These are phyloP conservation scores for Seiridium unicorne DNA, from an alignment of 2,329 filamentous ascomycete species.

Conservation along the genomic window DNA sequence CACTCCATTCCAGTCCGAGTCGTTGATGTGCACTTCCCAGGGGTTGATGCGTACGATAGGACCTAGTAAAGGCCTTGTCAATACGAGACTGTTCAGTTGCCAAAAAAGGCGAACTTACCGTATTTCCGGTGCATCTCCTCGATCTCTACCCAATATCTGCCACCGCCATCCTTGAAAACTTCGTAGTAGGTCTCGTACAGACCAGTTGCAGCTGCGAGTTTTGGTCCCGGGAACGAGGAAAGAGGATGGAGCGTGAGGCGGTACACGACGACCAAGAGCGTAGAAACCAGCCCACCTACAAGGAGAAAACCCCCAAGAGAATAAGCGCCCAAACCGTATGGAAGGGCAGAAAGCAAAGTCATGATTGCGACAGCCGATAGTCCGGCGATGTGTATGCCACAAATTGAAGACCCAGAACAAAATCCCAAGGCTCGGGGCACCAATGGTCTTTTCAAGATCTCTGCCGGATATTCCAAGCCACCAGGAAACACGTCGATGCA, in stretches of 20 bases:
- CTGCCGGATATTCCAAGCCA: too few species aligned
- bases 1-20: constrained; percentile 10
- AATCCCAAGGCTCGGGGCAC: too few species aligned
- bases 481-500: neutral
- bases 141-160: constrained; percentile 21
- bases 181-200: constrained; percentile 21
- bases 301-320: neutral
- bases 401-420: neutral
- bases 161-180: constrained; percentile 21
- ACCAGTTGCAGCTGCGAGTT: constrained; percentile 18
- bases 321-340: neutral
- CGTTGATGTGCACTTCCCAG: constrained; percentile 4
- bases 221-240: constrained; percentile 17
- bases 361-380: neutral
- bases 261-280: constrained; percentile 14
- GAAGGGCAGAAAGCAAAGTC: neutral
- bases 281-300: neutral
- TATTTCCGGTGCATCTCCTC: constrained; percentile 20
- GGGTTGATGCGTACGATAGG: constrained; percentile 4
- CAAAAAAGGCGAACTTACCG: constrained; percentile 8
- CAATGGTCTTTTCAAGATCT: too few species aligned
- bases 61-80: neutral
- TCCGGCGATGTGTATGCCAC: neutral
- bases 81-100: neutral
- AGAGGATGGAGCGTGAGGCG: constrained; percentile 18